Conservation (phyloP, 441 rosid genomes). For the Gossypium trilobum region DNA sequence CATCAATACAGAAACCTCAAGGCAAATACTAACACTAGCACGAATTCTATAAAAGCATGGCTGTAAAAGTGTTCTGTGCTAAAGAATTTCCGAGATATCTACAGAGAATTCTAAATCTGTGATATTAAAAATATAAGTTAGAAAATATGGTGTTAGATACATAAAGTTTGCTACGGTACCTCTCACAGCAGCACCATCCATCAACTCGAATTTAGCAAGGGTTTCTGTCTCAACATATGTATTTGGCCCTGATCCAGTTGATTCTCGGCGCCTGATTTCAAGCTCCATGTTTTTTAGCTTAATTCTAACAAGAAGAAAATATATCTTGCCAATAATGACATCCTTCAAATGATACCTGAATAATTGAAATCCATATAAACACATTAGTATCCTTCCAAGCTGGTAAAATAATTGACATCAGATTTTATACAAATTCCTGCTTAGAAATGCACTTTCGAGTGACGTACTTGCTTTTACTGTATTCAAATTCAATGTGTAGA, state of each 20-base stretch:
- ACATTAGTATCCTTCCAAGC: neutral
- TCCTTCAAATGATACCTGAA: constrained; percentile 60
- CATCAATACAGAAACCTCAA: neutral
- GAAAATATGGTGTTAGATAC: neutral
- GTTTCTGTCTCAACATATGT: constrained; percentile 69
- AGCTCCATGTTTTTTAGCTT: constrained; percentile 66
- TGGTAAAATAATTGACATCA: neutral
- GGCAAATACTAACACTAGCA: neutral
- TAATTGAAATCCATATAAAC: neutral
- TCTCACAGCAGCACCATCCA: constrained; percentile 65
- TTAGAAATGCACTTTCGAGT: neutral
- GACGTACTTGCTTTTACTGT: constrained; percentile 39
- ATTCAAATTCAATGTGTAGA: constrained; percentile 37
- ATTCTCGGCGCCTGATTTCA: constrained; percentile 58
- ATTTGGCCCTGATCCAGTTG: constrained; percentile 54
- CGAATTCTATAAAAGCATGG: neutral
- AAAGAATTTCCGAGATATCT: neutral
- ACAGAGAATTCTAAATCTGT: neutral
- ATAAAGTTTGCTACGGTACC: constrained; percentile 25
- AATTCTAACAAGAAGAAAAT: constrained; percentile 54
- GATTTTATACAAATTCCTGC: neutral
- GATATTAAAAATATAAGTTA: neutral
- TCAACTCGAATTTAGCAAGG: constrained; percentile 57
- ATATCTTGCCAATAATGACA: constrained; percentile 50
- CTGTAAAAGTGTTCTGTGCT: neutral